Evolutionary conservation across 805 yeast genomes (phyloP).

Genomic region (Ogataea corticis): DNA sequence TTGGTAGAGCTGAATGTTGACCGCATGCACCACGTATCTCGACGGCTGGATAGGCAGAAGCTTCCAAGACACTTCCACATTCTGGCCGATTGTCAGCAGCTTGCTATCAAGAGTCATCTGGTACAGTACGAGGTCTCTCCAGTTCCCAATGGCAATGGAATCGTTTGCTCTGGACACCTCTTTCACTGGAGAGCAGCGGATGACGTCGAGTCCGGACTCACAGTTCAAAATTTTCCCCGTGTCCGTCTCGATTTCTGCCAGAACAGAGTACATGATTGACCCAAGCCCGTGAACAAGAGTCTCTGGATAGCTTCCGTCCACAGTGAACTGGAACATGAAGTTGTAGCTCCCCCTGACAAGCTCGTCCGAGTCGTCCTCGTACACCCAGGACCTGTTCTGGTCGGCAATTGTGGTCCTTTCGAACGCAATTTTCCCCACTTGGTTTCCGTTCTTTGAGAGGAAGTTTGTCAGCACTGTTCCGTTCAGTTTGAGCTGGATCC

Average conservation of each 20-base stretch:
- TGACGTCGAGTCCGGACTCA: slow-evolving; percentile 13
- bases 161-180: slow-evolving; percentile 10
- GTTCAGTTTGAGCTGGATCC: slow-evolving; percentile 14
- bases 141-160: slow-evolving; percentile 30
- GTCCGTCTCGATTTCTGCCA: slow-evolving; percentile 11
- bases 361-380: slow-evolving; percentile 3
- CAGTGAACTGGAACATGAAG: slow-evolving; percentile 30
- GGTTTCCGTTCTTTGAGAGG: neutral
- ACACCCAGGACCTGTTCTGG: slow-evolving; percentile 6
- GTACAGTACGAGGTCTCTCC: slow-evolving; percentile 34
- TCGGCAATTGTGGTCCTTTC: slow-evolving; percentile 1
- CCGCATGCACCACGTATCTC: slow-evolving; percentile 21
- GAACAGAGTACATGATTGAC: slow-evolving; percentile 20
- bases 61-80: slow-evolving; percentile 19
- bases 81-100: slow-evolving; percentile 20
- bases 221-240: slow-evolving; percentile 7
- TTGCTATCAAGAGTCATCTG: slow-evolving; percentile 22
- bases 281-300: slow-evolving; percentile 25
- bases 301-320: slow-evolving; percentile 26
- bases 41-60: slow-evolving; percentile 25
- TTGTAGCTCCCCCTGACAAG: slow-evolving; percentile 23
- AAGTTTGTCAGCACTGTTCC: slow-evolving; percentile 14
- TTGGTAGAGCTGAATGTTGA: slow-evolving; percentile 29
- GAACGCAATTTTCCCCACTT: neutral
- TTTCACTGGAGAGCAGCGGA: slow-evolving; percentile 16